Base-by-base conservation (phyloP, 208 protist genomes). In the Phytomonas sp. region DNA sequence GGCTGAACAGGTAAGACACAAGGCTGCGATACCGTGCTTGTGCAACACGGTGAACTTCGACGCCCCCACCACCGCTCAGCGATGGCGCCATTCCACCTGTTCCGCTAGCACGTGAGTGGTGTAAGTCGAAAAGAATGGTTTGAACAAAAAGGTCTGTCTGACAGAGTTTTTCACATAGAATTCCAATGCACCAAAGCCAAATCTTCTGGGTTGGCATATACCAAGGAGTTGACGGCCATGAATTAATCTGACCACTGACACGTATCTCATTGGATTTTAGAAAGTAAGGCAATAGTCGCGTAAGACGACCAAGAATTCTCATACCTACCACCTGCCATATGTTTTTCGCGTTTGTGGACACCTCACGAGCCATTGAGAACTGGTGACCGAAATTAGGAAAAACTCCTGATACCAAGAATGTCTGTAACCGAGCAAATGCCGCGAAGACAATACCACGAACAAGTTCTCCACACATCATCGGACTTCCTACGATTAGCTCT, bases 1-100 rank as follows among this genome's bases (percentile, higher is more conserved):
- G 5, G 62, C 79, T 92, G 78, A 92, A 95, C 56, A 92, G 74
- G 65, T 87, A 81, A 20, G 83, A 86, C 15, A 81, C 62, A 23
- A 76, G 67, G 51, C 77, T 68, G 40, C 75, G 75, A 34, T 83
- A 82, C 6, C 62, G 29, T 32, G 37, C 64, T 20, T 29, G 28
- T 40, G 40, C 2, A 20, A 20, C 2, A 9, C 40, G 7, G 11
- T 46, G 40, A 23, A 17, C 40, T 46, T 46, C 40, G 11, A 20
- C 40, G 40, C 40, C 11, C 40, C 40, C 40, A 20, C 40, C 11
- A 20, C 40, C 11, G 40, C 40, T 46, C 15, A 46, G 11, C 15
- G 40, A 8, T 46, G 15, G 40, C 11, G 40, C 40, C 40, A 46
- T 23, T 20, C 40, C 40, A 46, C 40, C 11, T 9, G 11, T 15